A percentile compares a stretch with the other conserved stretches of the same genome.
These are phyloP conservation scores for Salpingoeca rosetta DNA, from an alignment of 78 protist genomes.

Conservation along the genomic window DNA sequence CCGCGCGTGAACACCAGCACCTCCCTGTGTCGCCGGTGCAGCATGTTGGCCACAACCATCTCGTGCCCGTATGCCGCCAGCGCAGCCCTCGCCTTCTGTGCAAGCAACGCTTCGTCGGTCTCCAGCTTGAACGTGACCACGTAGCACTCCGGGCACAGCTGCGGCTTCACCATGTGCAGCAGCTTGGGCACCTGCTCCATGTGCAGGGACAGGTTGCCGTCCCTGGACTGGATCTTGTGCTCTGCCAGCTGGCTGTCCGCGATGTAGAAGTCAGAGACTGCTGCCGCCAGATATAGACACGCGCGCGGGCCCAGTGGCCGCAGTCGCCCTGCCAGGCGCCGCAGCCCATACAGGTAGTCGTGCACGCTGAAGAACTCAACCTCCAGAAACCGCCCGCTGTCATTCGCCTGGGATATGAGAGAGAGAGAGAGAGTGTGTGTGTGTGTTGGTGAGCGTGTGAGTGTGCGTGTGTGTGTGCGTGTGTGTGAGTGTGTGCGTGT, in stretches of 20 bases:
- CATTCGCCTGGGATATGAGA: background rate
- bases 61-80: conserved; percentile 23
- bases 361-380: conserved; percentile 14
- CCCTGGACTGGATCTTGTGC: conserved; percentile 53
- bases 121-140: conserved; percentile 49
- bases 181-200: conserved; percentile 41
- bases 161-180: background rate
- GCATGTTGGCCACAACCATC: conserved; percentile 7
- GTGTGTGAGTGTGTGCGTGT: too few relatives aligned
- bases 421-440: background rate
- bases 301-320: conserved; percentile 8
- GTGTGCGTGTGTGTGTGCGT: conserved; percentile 3
- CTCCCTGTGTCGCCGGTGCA: too few relatives aligned
- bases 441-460: background rate
- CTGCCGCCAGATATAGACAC: conserved; percentile 42
- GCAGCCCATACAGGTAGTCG: conserved; percentile 25
- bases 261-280: conserved; percentile 47
- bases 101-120: conserved; percentile 32
- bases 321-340: background rate
- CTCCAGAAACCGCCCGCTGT: background rate
- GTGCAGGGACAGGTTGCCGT: conserved; percentile 7
- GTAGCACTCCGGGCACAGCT: conserved; percentile 28
- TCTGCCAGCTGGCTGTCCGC: conserved; percentile 14
- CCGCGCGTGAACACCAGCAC: too few relatives aligned
- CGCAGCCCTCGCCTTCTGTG: conserved; percentile 15